phyloP scores from a whole-genome alignment of 2,329 filamentous ascomycete species.

The Ceratocystis cacaofunesta region DNA sequence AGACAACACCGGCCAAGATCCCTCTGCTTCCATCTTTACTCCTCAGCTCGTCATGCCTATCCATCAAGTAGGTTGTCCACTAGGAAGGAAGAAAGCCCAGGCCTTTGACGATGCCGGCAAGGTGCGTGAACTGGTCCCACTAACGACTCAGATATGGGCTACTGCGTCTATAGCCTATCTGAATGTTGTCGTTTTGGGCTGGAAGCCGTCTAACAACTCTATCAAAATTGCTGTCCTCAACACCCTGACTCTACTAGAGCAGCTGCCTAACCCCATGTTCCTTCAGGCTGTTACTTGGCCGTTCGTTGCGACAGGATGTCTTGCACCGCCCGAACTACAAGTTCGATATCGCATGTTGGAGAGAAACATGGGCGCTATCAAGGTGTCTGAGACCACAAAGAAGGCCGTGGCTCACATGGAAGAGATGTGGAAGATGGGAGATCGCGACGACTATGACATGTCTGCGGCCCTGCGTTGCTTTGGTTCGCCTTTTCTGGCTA shows the following conservation, averaged over 20 bases:
- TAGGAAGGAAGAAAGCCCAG: constrained; percentile 7
- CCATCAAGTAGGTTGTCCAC: constrained; percentile 16
- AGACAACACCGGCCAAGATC: constrained; percentile 4
- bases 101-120: constrained; percentile 15
- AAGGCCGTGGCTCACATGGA: constrained; percentile 33
- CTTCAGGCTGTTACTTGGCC: constrained; percentile 29
- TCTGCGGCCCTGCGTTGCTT: constrained; percentile 6
- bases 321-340: constrained; percentile 28
- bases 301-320: constrained; percentile 29
- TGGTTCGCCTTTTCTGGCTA: constrained; percentile 15
- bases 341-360: constrained; percentile 30
- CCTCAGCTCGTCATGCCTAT: constrained; percentile 14
- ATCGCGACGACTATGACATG: constrained; percentile 9
- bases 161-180: constrained; percentile 35
- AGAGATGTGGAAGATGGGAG: constrained; percentile 28
- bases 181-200: constrained; percentile 34
- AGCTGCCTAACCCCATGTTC: constrained; percentile 25
- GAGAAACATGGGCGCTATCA: constrained; percentile 28
- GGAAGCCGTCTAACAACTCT: constrained; percentile 33
- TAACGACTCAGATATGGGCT: constrained; percentile 32
- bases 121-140: constrained; percentile 14
- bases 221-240: constrained; percentile 24
- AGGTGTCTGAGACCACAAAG: constrained; percentile 32
- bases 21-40: constrained; percentile 1
- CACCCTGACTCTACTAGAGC: constrained; percentile 22